phyloP scores from a whole-genome alignment of 1,284 basidiomycete genomes.

The Melampsora larici-populina region DNA sequence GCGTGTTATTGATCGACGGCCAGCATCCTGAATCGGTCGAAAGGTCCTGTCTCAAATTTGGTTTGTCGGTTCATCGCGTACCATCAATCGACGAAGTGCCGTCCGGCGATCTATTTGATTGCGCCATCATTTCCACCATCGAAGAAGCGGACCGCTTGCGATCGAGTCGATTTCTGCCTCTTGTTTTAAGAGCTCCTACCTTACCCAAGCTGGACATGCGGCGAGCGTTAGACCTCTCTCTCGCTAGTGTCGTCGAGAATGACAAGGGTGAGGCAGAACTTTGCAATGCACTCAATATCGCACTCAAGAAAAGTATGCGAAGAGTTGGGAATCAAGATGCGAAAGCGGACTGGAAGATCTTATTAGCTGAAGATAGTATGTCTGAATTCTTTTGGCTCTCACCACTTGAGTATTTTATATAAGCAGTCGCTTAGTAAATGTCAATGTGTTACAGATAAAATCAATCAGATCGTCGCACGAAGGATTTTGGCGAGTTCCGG shows the following conservation, averaged over 20 bases:
- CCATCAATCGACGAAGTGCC: constrained; percentile 40
- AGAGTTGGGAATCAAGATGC: constrained; percentile 37
- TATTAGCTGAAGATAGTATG: constrained; percentile 43
- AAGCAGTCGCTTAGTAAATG: neutral
- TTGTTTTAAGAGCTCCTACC: constrained; percentile 32
- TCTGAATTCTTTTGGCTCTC: neutral
- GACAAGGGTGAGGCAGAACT: constrained; percentile 38
- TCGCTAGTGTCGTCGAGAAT: constrained; percentile 38
- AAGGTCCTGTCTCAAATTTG: constrained; percentile 35
- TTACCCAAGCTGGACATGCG: constrained; percentile 40
- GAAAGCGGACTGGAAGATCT: constrained; percentile 42
- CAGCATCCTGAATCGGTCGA: constrained; percentile 34
- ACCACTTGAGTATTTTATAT: neutral
- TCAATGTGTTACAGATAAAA: constrained; percentile 19
- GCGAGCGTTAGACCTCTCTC: constrained; percentile 29
- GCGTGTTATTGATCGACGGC: constrained; percentile 38
- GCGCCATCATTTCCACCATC: constrained; percentile 41
- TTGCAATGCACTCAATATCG: constrained; percentile 36
- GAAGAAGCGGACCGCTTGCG: constrained; percentile 41
- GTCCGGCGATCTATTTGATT: constrained; percentile 42
- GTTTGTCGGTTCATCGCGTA: constrained; percentile 40
- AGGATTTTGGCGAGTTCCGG: constrained; percentile 33
- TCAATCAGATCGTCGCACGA: constrained; percentile 42
- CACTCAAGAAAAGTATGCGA: constrained; percentile 40
- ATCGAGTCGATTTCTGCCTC: constrained; percentile 38